Conservation (phyloP, 2,329 filamentous ascomycete genomes). For the Leptoxyphium fumago region DNA sequence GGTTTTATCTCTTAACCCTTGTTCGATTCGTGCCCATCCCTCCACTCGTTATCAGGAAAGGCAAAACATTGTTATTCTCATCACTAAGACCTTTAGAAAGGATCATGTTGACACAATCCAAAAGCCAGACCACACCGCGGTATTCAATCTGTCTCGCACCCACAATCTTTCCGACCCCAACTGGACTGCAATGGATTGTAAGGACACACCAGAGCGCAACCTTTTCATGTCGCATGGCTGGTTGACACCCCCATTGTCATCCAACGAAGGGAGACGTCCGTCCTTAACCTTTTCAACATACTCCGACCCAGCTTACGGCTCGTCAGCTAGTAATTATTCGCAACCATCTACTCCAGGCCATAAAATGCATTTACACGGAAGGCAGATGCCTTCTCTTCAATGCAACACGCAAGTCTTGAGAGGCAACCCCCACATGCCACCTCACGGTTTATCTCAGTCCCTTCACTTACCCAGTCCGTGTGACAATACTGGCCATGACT, state of each 20-base stretch:
- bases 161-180: too few species aligned
- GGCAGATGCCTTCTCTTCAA: conserved; percentile 9
- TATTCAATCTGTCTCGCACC: too few species aligned
- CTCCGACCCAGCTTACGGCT: conserved; percentile 9
- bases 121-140: too few species aligned
- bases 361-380: conserved; percentile 10
- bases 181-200: neutral
- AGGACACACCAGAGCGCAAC: neutral
- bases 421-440: neutral
- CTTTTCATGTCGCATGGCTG: conserved; percentile 3
- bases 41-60: neutral
- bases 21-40: neutral
- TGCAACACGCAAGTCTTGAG: neutral
- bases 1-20: neutral
- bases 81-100: too few species aligned
- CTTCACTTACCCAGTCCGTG: neutral
- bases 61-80: too few species aligned
- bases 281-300: conserved; percentile 11
- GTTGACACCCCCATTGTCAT: conserved; percentile 16
- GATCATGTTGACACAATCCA: too few species aligned
- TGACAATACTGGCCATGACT: neutral
- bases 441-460: neutral
- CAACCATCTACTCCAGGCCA: neutral
- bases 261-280: conserved; percentile 14
- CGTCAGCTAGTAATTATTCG: conserved; percentile 5